phyloP scores from a whole-genome alignment of 768 basidiomycete genomes.

The Coprinellus micaceus region DNA sequence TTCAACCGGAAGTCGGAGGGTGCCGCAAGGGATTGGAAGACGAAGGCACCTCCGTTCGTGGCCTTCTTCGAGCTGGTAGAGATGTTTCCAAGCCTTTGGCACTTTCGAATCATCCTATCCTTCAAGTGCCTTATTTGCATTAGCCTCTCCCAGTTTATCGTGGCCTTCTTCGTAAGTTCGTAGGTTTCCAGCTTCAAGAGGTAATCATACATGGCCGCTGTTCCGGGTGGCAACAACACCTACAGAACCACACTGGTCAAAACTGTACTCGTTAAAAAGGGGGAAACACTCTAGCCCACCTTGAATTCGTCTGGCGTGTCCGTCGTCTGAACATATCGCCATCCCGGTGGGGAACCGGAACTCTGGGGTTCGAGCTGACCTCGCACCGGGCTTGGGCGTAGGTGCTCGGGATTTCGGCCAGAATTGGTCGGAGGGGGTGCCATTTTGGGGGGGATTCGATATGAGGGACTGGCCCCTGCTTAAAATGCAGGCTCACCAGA shows the following conservation, averaged over 20 bases:
- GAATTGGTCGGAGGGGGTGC: conserved; percentile 14
- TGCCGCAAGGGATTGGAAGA: conserved; percentile 65
- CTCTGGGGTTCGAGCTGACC: conserved; percentile 74
- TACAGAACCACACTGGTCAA: conserved; percentile 19
- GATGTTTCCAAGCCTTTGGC: conserved; percentile 56
- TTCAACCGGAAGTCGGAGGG: conserved; percentile 71
- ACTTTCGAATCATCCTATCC: conserved; percentile 80
- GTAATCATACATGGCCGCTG: conserved; percentile 61
- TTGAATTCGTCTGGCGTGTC: conserved; percentile 76
- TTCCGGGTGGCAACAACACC: conserved; percentile 68
- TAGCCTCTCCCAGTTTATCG: conserved; percentile 64
- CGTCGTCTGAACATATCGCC: conserved; percentile 72
- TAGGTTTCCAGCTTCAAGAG: conserved; percentile 58
- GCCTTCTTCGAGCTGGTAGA: conserved; percentile 32
- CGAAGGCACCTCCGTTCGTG: conserved; percentile 34
- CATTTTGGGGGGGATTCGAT: conserved; percentile 20
- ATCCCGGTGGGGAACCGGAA: conserved; percentile 50
- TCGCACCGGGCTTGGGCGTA: conserved; percentile 62
- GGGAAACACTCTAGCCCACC: conserved; percentile 32
- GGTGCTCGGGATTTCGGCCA: conserved; percentile 45
- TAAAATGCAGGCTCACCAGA: no score
- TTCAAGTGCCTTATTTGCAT: conserved; percentile 74
- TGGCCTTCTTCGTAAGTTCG: conserved; percentile 56
- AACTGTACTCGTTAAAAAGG: neutral
- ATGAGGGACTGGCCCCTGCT: neutral